A percentile compares a stretch with the other conserved stretches of the same genome.
Evolutionary conservation across 352 stramenopile species (phyloP).

Genomic region (Phytopythium boreale): DNA sequence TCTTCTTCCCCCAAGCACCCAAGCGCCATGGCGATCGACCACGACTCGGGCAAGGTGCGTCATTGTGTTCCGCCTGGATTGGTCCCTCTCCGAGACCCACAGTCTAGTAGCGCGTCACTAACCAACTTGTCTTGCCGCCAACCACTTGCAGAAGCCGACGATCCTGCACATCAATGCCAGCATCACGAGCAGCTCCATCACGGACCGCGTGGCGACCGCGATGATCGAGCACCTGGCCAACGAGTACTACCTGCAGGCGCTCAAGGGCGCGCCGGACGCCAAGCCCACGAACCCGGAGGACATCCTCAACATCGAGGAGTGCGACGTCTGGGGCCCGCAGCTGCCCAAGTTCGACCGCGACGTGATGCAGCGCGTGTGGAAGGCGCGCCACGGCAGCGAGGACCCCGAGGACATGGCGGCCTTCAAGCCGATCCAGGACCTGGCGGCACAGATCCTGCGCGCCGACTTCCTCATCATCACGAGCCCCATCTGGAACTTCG

Average conservation of each 20-base stretch:
- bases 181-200: slow-evolving; percentile 71
- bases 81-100: neutral
- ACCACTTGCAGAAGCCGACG: slow-evolving; percentile 72
- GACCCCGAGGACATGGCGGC: slow-evolving; percentile 49
- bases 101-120: neutral
- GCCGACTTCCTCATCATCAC: slow-evolving; percentile 79
- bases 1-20: neutral
- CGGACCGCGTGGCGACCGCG: slow-evolving; percentile 55
- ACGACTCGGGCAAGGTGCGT: slow-evolving; percentile 9
- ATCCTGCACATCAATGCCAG: slow-evolving; percentile 77
- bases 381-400: slow-evolving; percentile 57
- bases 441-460: slow-evolving; percentile 59
- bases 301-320: slow-evolving; percentile 64
- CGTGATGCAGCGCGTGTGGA: slow-evolving; percentile 69
- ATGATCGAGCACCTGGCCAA: slow-evolving; percentile 72
- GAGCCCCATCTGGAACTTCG: slow-evolving; percentile 77
- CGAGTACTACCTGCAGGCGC: slow-evolving; percentile 62
- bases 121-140: neutral
- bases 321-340: slow-evolving; percentile 59
- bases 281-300: slow-evolving; percentile 27
- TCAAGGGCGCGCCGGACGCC: slow-evolving; percentile 16
- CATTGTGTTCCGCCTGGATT: neutral
- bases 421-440: slow-evolving; percentile 61
- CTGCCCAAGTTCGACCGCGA: slow-evolving; percentile 71
- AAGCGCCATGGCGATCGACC: slow-evolving; percentile 10